Conservation (phyloP, 305 asterid species). For the Fraxinus albicans region DNA sequence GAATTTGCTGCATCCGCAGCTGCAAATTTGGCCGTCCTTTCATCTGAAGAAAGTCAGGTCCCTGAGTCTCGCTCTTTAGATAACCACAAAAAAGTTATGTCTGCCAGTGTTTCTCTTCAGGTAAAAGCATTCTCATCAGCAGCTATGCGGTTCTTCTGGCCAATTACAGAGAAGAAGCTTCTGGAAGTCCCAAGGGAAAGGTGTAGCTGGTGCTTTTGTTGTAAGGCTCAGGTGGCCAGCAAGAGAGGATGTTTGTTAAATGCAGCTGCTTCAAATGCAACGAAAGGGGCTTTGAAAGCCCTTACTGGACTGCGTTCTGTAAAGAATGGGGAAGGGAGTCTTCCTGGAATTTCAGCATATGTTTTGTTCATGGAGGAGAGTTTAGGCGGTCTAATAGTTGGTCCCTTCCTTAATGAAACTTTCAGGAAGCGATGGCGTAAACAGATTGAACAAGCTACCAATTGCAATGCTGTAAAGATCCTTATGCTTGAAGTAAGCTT, state of each 20-base stretch:
- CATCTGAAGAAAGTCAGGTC: constrained; percentile 66
- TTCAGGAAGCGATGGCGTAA: constrained; percentile 79
- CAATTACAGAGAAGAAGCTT: constrained; percentile 75
- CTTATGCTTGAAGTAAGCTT: constrained; percentile 77
- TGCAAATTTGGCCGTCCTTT: constrained; percentile 70
- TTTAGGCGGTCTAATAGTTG: constrained; percentile 70
- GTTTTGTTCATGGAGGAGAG: constrained; percentile 86
- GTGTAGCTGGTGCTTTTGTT: constrained; percentile 93
- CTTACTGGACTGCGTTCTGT: constrained; percentile 55
- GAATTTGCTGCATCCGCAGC: constrained; percentile 96
- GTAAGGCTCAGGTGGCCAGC: constrained; percentile 74
- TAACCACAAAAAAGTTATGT: constrained; percentile 51
- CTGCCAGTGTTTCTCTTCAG: constrained; percentile 67
- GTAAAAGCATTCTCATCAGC: constrained; percentile 78
- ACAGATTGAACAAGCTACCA: constrained; percentile 69
- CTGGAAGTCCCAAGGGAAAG: constrained; percentile 91
- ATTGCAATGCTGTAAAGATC: constrained; percentile 53
- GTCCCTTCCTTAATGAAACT: constrained; percentile 64
- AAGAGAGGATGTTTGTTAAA: constrained; percentile 89
- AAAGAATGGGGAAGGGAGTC: constrained; percentile 71
- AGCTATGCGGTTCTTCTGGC: constrained; percentile 87
- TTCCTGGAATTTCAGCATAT: constrained; percentile 63
- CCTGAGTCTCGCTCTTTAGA: constrained; percentile 44
- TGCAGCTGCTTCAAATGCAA: constrained; percentile 89
- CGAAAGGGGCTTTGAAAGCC: constrained; percentile 66